phyloP scores from a whole-genome alignment of 2,329 filamentous ascomycete genomes.

The Clonostachys rhizophaga region DNA sequence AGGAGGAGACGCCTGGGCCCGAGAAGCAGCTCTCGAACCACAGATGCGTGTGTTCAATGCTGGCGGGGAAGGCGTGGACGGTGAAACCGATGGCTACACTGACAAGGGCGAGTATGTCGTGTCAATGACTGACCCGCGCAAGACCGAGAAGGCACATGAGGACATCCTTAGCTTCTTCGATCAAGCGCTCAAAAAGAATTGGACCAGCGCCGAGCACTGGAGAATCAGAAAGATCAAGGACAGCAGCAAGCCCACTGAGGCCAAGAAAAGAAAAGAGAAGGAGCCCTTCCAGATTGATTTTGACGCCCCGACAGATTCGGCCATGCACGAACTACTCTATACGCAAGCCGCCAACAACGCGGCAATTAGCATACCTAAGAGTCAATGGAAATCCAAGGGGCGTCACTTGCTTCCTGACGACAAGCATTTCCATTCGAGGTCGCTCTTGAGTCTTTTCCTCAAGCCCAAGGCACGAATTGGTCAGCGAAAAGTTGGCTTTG shows the following conservation, averaged over 20 bases:
- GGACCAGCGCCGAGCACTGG: constrained; percentile 98
- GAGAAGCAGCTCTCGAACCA: constrained; percentile 80
- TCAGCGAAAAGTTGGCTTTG: constrained; percentile 35
- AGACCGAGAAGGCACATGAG: constrained; percentile 71
- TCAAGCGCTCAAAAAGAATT: constrained; percentile 93
- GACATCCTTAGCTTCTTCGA: constrained; percentile 99
- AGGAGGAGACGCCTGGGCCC: constrained; percentile 92
- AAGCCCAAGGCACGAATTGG: constrained; percentile 89
- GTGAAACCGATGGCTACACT: constrained; percentile 25
- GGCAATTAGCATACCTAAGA: constrained; percentile 81
- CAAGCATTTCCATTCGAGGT: constrained; percentile 95
- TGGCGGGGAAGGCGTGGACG: constrained; percentile 54
- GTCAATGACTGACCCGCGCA: constrained; percentile 64
- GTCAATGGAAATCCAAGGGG: constrained; percentile 92
- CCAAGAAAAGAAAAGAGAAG: constrained; percentile 82
- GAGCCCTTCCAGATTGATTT: constrained; percentile 97
- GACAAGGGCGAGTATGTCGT: constrained; percentile 72
- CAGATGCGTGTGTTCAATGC: constrained; percentile 77
- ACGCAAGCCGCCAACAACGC: constrained; percentile 77
- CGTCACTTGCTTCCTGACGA: constrained; percentile 93
- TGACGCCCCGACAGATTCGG: constrained; percentile 64
- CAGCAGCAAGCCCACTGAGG: constrained; percentile 56
- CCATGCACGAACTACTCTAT: constrained; percentile 72
- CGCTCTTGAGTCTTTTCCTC: constrained; percentile 83
- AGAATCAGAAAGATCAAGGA: constrained; percentile 91